Percentiles rank a stretch among this genome's conserved stretches.
Evolutionary conservation across 1,284 basidiomycete species (phyloP).

Genomic region (Ganoderma lucidum): DNA sequence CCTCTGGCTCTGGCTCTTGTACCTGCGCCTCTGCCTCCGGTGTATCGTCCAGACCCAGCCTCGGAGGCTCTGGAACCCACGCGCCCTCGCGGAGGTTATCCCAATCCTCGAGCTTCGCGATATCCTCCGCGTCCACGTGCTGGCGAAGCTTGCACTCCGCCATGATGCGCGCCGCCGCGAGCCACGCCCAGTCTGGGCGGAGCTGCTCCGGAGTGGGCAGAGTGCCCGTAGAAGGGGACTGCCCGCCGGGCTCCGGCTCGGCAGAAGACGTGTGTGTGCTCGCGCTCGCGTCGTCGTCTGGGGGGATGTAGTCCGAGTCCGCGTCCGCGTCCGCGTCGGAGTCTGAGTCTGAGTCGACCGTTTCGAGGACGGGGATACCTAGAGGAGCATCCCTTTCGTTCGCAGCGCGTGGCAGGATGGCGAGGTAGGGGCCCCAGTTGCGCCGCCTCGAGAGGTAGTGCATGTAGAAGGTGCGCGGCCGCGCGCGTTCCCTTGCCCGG

Average conservation of each 20-base stretch:
- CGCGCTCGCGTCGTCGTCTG: constrained; percentile 32
- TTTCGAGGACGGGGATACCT: constrained; percentile 6
- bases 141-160: constrained; percentile 40
- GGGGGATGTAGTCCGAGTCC: constrained; percentile 32
- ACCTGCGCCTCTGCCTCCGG: not conserved
- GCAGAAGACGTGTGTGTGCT: constrained; percentile 7
- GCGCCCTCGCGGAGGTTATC: constrained; percentile 46
- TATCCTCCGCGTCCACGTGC: constrained; percentile 26
- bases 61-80: constrained; percentile 43
- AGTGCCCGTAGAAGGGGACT: not conserved
- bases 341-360: constrained; percentile 32
- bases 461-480: constrained; percentile 55
- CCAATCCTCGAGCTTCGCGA: constrained; percentile 45
- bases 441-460: constrained; percentile 51
- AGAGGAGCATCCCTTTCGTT: constrained; percentile 1
- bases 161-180: constrained; percentile 39
- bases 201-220: constrained; percentile 26
- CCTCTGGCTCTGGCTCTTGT: not conserved
- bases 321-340: constrained; percentile 32
- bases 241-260: constrained; percentile 4
- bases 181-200: constrained; percentile 42
- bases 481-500: constrained; percentile 37
- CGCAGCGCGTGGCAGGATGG: constrained; percentile 11
- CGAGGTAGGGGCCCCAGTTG: constrained; percentile 57
- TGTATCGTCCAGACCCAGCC: not conserved